phyloP scores from a whole-genome alignment of 2,329 filamentous ascomycete species.

The Microdochium bolleyi region DNA sequence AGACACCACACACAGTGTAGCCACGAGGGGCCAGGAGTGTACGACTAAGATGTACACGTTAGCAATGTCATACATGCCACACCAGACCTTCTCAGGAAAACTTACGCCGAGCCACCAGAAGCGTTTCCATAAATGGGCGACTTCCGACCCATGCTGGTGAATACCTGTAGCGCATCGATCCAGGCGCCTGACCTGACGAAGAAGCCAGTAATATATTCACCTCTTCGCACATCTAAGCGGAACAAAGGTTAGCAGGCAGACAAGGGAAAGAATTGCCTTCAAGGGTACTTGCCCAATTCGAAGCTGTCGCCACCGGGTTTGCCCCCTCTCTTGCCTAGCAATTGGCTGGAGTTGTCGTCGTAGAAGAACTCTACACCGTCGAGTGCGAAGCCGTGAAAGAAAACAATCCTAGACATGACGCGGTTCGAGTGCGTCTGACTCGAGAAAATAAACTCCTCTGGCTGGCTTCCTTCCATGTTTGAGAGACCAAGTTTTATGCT shows the following conservation, averaged over 20 bases:
- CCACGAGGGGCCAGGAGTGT: conserved; percentile 84
- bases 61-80: conserved; percentile 5
- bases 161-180: conserved; percentile 82
- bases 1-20: conserved; percentile 81
- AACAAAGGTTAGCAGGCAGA: conserved; percentile 11
- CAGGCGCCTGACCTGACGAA: conserved; percentile 70
- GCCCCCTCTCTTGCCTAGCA: conserved; percentile 78
- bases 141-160: conserved; percentile 82
- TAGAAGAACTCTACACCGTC: conserved; percentile 91
- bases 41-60: conserved; percentile 46
- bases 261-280: conserved; percentile 5
- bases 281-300: conserved; percentile 56
- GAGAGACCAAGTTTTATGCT: conserved; percentile 68
- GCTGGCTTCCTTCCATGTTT: conserved; percentile 59
- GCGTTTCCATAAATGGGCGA: conserved; percentile 81
- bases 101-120: conserved; percentile 74
- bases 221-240: conserved; percentile 67
- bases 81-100: conserved; percentile 13
- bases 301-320: conserved; percentile 66
- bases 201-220: conserved; percentile 85
- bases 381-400: conserved; percentile 70
- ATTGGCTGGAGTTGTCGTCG: conserved; percentile 73
- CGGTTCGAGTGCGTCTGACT: conserved; percentile 61
- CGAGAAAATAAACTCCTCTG: conserved; percentile 67
- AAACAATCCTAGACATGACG: conserved; percentile 63